Evolutionary conservation across 345 rosid genomes (phyloP).

Genomic region (Citrus trifoliata): DNA sequence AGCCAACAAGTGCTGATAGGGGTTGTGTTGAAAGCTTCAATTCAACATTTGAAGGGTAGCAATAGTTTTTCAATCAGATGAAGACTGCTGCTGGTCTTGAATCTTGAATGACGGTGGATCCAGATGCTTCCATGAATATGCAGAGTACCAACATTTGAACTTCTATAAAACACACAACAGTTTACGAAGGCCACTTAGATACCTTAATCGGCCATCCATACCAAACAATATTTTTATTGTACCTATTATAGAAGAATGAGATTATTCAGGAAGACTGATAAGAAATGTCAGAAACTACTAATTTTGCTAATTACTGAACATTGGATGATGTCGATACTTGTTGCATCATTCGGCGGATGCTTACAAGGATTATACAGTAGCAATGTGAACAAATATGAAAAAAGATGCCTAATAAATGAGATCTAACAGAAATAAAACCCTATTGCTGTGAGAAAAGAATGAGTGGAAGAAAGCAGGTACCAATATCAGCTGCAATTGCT

Average conservation of each 20-base stretch:
- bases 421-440: neutral
- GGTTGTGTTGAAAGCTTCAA: neutral
- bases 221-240: neutral
- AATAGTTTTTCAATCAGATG: neutral
- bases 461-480: constrained; percentile 7
- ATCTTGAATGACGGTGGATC: neutral
- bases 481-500: constrained; percentile 6
- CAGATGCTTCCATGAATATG: neutral
- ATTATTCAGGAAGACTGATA: neutral
- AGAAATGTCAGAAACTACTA: neutral
- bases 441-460: neutral
- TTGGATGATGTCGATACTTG: neutral
- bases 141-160: neutral
- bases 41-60: neutral
- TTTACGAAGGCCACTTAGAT: neutral
- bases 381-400: neutral
- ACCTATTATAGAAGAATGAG: neutral
- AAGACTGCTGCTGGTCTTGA: neutral
- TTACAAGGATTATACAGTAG: neutral
- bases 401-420: neutral
- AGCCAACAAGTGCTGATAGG: neutral
- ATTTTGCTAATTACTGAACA: neutral
- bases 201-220: neutral
- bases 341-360: neutral
- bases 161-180: neutral